Evolutionary conservation across 169 alveolate species (phyloP).

Genomic region (Babesia divergens): DNA sequence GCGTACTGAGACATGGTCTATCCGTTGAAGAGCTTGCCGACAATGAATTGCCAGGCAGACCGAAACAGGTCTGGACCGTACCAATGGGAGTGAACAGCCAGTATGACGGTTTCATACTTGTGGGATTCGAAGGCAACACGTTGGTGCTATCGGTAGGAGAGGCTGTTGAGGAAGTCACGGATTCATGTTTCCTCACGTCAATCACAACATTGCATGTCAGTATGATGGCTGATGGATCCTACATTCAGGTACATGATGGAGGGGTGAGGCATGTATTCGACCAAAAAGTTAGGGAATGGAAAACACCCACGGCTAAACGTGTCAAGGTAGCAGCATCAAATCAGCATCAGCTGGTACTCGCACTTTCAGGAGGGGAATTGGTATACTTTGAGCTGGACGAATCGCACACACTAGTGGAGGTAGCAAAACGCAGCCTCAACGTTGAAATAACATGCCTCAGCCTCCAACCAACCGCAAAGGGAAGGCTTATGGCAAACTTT

Average conservation of each 20-base stretch:
- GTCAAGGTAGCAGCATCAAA: conserved; percentile 90
- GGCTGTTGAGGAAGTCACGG: conserved; percentile 88
- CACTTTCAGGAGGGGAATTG: conserved; percentile 88
- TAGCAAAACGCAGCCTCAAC: conserved; percentile 72
- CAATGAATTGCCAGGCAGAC: conserved; percentile 93
- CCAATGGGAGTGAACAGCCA: conserved; percentile 77
- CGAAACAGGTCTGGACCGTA: conserved; percentile 93
- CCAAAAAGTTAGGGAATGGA: conserved; percentile 77
- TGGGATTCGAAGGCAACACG: conserved; percentile 91
- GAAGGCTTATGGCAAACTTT: conserved; percentile 88
- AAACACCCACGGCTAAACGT: conserved; percentile 77
- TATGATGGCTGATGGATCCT: conserved; percentile 85
- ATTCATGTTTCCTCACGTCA: conserved; percentile 83
- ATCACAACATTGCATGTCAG: conserved; percentile 84
- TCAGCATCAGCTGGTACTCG: conserved; percentile 87
- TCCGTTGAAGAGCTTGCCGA: conserved; percentile 93
- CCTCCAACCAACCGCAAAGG: conserved; percentile 87
- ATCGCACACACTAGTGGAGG: conserved; percentile 83
- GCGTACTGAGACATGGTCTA: conserved; percentile 94
- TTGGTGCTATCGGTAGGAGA: conserved; percentile 93
- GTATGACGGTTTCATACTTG: conserved; percentile 87
- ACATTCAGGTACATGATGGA: conserved; percentile 88
- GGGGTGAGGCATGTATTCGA: conserved; percentile 86
- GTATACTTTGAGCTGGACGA: conserved; percentile 91
- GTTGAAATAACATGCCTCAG: conserved; percentile 86